Evolutionary conservation across 345 rosid species (phyloP).

Genomic region (Ricinus communis): DNA sequence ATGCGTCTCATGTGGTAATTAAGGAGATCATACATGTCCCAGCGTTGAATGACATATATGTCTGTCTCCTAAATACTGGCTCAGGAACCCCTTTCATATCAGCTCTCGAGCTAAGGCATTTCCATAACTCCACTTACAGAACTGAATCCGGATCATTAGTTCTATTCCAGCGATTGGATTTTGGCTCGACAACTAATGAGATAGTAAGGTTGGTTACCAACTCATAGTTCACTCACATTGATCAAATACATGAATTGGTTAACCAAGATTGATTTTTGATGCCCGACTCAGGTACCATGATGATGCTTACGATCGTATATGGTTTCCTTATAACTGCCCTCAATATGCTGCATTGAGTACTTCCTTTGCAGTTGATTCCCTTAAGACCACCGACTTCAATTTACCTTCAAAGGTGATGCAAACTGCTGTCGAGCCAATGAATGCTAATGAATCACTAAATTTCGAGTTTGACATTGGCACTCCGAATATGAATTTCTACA

Average conservation of each 20-base stretch:
- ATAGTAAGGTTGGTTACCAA: slow-evolving; percentile 32
- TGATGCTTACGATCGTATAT: slow-evolving; percentile 34
- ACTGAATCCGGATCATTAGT: slow-evolving; percentile 17
- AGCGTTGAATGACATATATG: slow-evolving; percentile 19
- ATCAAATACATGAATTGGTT: not conserved
- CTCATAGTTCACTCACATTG: too few relatives aligned
- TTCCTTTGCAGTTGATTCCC: slow-evolving; percentile 12
- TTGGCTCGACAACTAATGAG: slow-evolving; percentile 24
- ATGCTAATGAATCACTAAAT: slow-evolving; percentile 7
- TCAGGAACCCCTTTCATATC: slow-evolving; percentile 39
- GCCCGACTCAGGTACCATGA: slow-evolving; percentile 18
- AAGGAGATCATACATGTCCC: slow-evolving; percentile 36
- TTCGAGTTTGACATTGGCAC: slow-evolving; percentile 14
- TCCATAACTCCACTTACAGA: slow-evolving; percentile 19
- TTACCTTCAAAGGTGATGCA: slow-evolving; percentile 31
- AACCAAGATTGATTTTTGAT: not conserved
- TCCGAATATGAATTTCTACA: slow-evolving; percentile 19
- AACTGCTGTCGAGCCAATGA: slow-evolving; percentile 26
- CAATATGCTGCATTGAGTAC: not conserved
- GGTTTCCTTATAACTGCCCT: slow-evolving; percentile 29
- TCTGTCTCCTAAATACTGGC: slow-evolving; percentile 33
- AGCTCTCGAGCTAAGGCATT: slow-evolving; percentile 33
- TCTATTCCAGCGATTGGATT: slow-evolving; percentile 29
- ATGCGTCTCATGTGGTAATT: slow-evolving; percentile 27
- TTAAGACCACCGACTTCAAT: slow-evolving; percentile 11